Evolutionary conservation across 2,329 filamentous ascomycete genomes (phyloP).

Genomic region (Hymenoscyphus linearis): DNA sequence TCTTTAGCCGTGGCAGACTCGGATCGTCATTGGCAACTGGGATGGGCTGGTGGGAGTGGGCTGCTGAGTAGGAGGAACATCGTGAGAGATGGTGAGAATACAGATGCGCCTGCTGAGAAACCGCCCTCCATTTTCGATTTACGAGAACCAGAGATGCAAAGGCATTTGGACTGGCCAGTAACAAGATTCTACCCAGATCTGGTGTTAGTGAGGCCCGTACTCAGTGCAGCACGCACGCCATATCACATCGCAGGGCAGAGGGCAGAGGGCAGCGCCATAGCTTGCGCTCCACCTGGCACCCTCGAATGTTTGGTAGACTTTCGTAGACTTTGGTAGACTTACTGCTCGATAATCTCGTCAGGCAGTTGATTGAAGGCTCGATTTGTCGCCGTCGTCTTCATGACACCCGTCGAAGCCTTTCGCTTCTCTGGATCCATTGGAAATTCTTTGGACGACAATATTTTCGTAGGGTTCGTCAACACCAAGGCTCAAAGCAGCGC

Average conservation of each 20-base stretch:
- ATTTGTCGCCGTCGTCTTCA: not conserved
- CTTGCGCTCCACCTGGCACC: conserved; percentile 7
- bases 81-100: conserved; percentile 57
- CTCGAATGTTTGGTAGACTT: conserved; percentile 30
- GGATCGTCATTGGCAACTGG: conserved; percentile 38
- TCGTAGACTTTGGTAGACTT: conserved; percentile 35
- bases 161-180: conserved; percentile 52
- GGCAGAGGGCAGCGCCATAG: too few relatives aligned
- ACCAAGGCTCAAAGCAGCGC: not conserved
- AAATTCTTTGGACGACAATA: not conserved
- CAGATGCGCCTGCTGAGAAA: conserved; percentile 58
- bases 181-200: conserved; percentile 48
- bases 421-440: not conserved
- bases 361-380: conserved; percentile 39
- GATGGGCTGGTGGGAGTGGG: conserved; percentile 41
- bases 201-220: conserved; percentile 9
- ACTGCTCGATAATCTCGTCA: conserved; percentile 68
- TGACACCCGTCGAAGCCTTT: not conserved
- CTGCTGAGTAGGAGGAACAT: conserved; percentile 54
- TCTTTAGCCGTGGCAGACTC: conserved; percentile 54
- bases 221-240: too few relatives aligned
- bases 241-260: too few relatives aligned
- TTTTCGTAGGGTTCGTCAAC: not conserved
- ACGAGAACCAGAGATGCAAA: conserved; percentile 63
- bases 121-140: conserved; percentile 59